Evolutionary conservation across 202 grass and related monocot species (phyloP).

Genomic region (Carex arenaria): DNA sequence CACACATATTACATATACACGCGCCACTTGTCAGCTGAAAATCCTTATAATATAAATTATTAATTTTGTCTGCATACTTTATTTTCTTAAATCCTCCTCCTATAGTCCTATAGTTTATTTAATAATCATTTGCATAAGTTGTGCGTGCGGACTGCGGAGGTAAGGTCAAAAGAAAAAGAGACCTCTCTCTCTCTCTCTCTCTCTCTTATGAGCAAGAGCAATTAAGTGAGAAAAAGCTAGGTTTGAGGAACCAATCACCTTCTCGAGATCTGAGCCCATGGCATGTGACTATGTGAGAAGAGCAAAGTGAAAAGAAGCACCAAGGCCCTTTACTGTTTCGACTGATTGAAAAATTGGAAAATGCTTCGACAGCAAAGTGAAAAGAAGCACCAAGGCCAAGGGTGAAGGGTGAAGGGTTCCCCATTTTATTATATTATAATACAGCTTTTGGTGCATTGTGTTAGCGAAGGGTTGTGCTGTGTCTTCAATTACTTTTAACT

Average conservation of each 20-base stretch:
- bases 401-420: too few species aligned
- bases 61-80: background rate
- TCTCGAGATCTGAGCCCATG: slow-evolving; percentile 10
- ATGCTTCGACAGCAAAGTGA: background rate
- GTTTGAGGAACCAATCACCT: slow-evolving; percentile 17
- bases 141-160: background rate
- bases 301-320: too few species aligned
- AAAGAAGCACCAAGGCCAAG: background rate
- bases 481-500: background rate
- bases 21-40: background rate
- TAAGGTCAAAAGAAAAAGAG: background rate
- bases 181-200: background rate
- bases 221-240: too few species aligned
- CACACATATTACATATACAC: background rate
- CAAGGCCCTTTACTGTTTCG: background rate
- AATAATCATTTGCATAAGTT: background rate
- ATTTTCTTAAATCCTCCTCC: background rate
- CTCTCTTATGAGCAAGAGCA: too few species aligned
- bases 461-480: too few species aligned
- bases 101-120: background rate
- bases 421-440: background rate
- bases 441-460: background rate
- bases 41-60: background rate
- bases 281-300: slow-evolving; percentile 14
- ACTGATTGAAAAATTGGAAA: background rate